Base-by-base conservation (phyloP, 306 rosid species). In the Dalbergia cultrata region DNA sequence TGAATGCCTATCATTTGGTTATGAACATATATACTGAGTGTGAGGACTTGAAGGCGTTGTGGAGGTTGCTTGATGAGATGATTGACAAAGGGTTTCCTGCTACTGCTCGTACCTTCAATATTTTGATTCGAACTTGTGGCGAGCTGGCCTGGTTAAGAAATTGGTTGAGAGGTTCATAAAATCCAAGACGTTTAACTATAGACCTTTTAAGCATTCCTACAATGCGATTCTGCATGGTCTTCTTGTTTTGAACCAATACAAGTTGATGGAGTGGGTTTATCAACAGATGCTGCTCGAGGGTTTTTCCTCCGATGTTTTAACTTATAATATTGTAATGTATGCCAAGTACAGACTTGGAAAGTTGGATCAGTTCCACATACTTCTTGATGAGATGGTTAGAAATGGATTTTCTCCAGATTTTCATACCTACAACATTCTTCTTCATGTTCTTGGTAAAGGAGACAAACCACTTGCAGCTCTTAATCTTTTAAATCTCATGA, bases 41-140 rank as follows among this genome's bases (percentile, higher is more conserved):
- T 11, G 85, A 92, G 68, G 99, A 96, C 89, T 82, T 89, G 70
- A 92, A 86, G 83, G 97, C 98, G 5, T 75, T 92, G 94, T 93
- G 94, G 96, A 89, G 94, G 76, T 80, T 93, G 73, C 89, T 90
- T 17, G 98, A 93, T 76, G 97, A 96, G 88, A 96, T 96, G 98
- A 85, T 81, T 70, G 88, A 88, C 83, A 96, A 83, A 85, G 93
- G 93, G 70, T 76, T 85, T 58, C 88, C 92, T 1, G 84, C 82
- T 21, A 89, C 93, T 4, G 97, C 93, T 5, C 87, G 89, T 0
- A 92, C 97, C 9, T 90, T 96, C 71, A 85, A 80, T 80, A 82
- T 96, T 45, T 84, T 96, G 89, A 87, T 96, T 61, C 85, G 97
- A 34, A 86, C 94, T 82, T 93, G 95, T 78, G 92, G 97, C 22